Conservation (phyloP, 106 monocot species). For the Iris macrosiphon region DNA sequence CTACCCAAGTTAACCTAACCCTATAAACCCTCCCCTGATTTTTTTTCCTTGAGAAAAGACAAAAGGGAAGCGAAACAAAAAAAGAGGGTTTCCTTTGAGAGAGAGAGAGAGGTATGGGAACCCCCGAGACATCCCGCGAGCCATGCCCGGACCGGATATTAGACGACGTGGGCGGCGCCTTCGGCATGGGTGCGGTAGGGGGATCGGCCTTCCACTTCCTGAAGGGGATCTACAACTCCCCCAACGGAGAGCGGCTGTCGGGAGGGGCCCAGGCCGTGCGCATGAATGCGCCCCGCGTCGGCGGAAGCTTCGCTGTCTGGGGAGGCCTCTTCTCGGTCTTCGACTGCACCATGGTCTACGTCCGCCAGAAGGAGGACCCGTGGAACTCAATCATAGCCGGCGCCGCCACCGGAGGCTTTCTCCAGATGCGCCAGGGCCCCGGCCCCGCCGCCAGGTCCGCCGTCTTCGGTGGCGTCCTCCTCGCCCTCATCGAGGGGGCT, state of each 20-base stretch:
- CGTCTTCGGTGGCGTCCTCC: conserved; percentile 19
- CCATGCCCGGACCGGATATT: conserved; percentile 86
- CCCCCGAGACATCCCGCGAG: conserved; percentile 88
- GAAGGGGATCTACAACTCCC: conserved; percentile 79
- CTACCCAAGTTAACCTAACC: no score
- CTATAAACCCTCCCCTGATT: no score
- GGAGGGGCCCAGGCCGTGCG: conserved; percentile 63
- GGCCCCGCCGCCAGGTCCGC: conserved; percentile 34
- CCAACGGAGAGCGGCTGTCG: conserved; percentile 65
- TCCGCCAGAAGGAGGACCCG: conserved; percentile 92
- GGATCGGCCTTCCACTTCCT: conserved; percentile 86
- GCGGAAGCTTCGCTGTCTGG: conserved; percentile 96
- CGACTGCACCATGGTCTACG: conserved; percentile 85
- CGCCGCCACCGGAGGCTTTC: conserved; percentile 83
- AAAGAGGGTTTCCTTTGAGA: no score
- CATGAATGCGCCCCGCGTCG: conserved; percentile 86
- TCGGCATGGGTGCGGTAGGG: conserved; percentile 90
- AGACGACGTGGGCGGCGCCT: conserved; percentile 81
- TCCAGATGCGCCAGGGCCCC: conserved; percentile 65
- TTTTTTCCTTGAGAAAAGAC: no score
- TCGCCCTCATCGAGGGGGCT: conserved; percentile 20
- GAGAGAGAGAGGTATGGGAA: conserved; percentile 64
- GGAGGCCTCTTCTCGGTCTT: conserved; percentile 88
- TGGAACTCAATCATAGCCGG: conserved; percentile 89
- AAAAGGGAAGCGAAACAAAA: no score